Base-by-base conservation (phyloP, 129 eudicot genomes). In the Tagetes erecta region DNA sequence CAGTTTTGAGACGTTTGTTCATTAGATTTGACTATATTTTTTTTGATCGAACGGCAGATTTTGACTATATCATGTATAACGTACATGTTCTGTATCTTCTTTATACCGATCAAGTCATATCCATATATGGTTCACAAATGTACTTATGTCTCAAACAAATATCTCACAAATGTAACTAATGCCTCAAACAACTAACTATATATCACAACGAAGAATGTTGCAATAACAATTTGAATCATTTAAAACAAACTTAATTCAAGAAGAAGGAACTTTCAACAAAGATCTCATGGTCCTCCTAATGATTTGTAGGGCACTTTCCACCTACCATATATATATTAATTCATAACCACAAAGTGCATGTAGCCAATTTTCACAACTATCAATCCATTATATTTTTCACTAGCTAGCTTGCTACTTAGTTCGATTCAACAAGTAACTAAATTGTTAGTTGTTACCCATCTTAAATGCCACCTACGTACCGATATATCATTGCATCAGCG, bases 201-300 rank as follows among this genome's bases (percentile, higher is more conserved):
- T 63, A 37, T 4, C 44, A 34, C 5, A 37, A 63, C 0, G 30
- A 63, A 10, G 0, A 11, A 63, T 33, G 44, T 37, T 5, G 7
- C 34, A n/a, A 35, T 64, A 63, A 63, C 64, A 36, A 4, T 37
- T 39, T 0, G 2, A 64, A 39, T 11, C 10, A 13, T 3, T 10
- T 12, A 40, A 31, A 52, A 40, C 45, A 52, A 11, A 27, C 41
- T 46, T 39, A 76, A 53, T 13, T 67, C 12, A 55, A 13, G 57
- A 67, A 53, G 33, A 35, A 4, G 44, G 49, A 52, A 13, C 62
- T 76, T 40, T 76, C 67, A 53, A 76, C 37, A 67, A 57, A 50
- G 67, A 76, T 76, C 67, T 53, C 38, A 44, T 67, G 80, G 80
- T 11, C 73, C 80, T 66, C 58, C 67, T 65, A 55, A 67, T 67